Conservation (phyloP, 2,329 filamentous ascomycete genomes). For the Neonectria punicea region DNA sequence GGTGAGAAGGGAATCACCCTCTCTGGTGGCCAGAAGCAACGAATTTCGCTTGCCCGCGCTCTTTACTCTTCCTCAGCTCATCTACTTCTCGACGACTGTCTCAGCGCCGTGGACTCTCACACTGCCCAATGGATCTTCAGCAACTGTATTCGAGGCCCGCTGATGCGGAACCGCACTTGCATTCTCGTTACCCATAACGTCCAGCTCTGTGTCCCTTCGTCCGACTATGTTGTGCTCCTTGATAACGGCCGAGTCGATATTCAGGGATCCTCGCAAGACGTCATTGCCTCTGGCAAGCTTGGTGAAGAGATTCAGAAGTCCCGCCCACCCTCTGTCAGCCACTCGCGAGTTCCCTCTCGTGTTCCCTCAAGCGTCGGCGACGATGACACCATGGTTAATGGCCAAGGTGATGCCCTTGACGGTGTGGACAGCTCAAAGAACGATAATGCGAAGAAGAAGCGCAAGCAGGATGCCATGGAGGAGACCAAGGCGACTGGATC, state of each 20-base stretch:
- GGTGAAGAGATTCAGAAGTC: slow-evolving; percentile 86
- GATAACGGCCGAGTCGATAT: slow-evolving; percentile 84
- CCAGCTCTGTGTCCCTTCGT: slow-evolving; percentile 82
- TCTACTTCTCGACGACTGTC: slow-evolving; percentile 90
- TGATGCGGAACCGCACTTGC: slow-evolving; percentile 91
- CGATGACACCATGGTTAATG: slow-evolving; percentile 66
- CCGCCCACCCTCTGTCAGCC: slow-evolving; percentile 72
- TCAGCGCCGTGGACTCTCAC: slow-evolving; percentile 96
- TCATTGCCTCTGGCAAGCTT: slow-evolving; percentile 88
- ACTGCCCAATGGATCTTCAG: slow-evolving; percentile 98
- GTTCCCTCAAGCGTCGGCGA: slow-evolving; percentile 80
- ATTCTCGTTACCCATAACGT: slow-evolving; percentile 97
- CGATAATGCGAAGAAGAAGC: slow-evolving; percentile 55
- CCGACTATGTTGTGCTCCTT: slow-evolving; percentile 84
- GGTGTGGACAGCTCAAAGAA: slow-evolving; percentile 60
- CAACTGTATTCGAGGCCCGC: slow-evolving; percentile 86
- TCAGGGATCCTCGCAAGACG: slow-evolving; percentile 80
- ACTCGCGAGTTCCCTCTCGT: slow-evolving; percentile 81
- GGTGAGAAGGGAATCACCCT: slow-evolving; percentile 98
- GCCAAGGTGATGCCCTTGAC: slow-evolving; percentile 58
- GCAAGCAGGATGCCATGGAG: slow-evolving; percentile 64
- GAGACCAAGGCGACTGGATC: slow-evolving; percentile 87
- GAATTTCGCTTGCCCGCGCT: slow-evolving; percentile 94
- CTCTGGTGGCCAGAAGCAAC: slow-evolving; percentile 96
- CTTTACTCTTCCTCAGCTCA: slow-evolving; percentile 96